Conservation (phyloP, 2,329 filamentous ascomycete genomes). For the Calonectria pseudoreteaudii region DNA sequence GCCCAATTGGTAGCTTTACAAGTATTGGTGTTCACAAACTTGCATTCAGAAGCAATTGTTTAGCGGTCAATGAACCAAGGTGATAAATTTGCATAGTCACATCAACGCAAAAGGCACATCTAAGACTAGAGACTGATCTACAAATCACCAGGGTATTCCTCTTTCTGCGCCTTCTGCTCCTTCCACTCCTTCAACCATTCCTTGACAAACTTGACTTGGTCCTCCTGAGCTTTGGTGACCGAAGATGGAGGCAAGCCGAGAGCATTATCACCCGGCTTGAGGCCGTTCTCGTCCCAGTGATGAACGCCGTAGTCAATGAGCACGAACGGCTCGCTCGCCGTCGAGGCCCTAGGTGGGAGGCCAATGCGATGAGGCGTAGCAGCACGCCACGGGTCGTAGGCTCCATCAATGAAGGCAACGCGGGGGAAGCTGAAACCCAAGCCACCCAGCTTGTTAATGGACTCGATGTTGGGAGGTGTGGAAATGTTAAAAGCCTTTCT, state of each 20-base stretch:
- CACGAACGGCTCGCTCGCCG: slow-evolving; percentile 76
- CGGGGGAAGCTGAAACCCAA: slow-evolving; percentile 79
- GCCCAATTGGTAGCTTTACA: neutral
- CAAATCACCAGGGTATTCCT: slow-evolving; percentile 8
- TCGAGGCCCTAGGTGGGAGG: slow-evolving; percentile 67
- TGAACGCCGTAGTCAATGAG: slow-evolving; percentile 81
- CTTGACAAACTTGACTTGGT: slow-evolving; percentile 71
- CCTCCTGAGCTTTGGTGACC: slow-evolving; percentile 68
- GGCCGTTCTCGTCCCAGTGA: slow-evolving; percentile 82
- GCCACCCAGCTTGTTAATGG: slow-evolving; percentile 82
- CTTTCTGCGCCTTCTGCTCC: slow-evolving; percentile 24
- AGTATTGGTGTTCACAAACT: neutral
- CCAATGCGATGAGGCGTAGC: slow-evolving; percentile 78
- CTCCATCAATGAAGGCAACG: slow-evolving; percentile 81
- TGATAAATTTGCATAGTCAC: neutral
- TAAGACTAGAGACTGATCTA: slow-evolving; percentile 1
- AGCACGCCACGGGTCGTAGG: slow-evolving; percentile 83
- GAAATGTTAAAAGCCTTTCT: slow-evolving; percentile 77
- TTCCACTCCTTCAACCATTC: slow-evolving; percentile 75
- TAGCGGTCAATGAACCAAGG: neutral
- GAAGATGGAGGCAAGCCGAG: slow-evolving; percentile 70
- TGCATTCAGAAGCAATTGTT: neutral
- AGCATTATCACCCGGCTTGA: slow-evolving; percentile 67
- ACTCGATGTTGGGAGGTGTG: slow-evolving; percentile 68
- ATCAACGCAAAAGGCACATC: neutral